phyloP scores from a whole-genome alignment of 2,329 filamentous ascomycete species.

The Ceratocystis harringtonii region DNA sequence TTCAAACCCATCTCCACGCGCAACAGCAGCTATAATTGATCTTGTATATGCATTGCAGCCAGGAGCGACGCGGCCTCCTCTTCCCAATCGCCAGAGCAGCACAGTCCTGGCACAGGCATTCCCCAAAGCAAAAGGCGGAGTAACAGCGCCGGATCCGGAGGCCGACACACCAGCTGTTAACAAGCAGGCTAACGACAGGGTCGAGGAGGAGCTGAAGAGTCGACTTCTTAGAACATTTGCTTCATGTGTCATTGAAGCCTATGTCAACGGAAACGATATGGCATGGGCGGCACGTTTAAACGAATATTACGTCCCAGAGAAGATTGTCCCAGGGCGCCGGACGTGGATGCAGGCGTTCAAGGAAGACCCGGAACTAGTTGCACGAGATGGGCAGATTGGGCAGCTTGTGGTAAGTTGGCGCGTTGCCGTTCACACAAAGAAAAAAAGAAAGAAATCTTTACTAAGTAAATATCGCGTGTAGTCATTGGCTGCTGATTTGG shows the following conservation, averaged over 20 bases:
- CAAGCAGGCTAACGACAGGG: constrained; percentile 30
- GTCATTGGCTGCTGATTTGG: constrained; percentile 49
- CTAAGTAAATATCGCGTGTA: constrained; percentile 21
- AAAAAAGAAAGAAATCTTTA: neutral
- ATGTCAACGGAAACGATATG: constrained; percentile 45
- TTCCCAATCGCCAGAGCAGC: constrained; percentile 45
- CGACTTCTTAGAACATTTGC: constrained; percentile 60
- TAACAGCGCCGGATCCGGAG: constrained; percentile 47
- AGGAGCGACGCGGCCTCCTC: constrained; percentile 47
- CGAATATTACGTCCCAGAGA: constrained; percentile 52
- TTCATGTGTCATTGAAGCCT: constrained; percentile 62
- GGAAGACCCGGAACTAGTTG: constrained; percentile 44
- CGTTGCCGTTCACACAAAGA: neutral
- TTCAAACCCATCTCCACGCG: constrained; percentile 43
- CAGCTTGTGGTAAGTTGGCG: constrained; percentile 46
- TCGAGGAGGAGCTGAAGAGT: constrained; percentile 46
- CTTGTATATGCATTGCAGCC: constrained; percentile 51
- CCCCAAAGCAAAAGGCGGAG: constrained; percentile 3
- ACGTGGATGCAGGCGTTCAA: constrained; percentile 51
- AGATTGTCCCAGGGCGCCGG: constrained; percentile 43
- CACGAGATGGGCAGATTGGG: constrained; percentile 51
- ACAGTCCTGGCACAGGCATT: constrained; percentile 30
- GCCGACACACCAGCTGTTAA: constrained; percentile 27
- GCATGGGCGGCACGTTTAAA: constrained; percentile 50
- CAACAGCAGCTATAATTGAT: constrained; percentile 51